phyloP scores from a whole-genome alignment of 2,329 filamentous ascomycete genomes.

The Podosphaera xanthii region DNA sequence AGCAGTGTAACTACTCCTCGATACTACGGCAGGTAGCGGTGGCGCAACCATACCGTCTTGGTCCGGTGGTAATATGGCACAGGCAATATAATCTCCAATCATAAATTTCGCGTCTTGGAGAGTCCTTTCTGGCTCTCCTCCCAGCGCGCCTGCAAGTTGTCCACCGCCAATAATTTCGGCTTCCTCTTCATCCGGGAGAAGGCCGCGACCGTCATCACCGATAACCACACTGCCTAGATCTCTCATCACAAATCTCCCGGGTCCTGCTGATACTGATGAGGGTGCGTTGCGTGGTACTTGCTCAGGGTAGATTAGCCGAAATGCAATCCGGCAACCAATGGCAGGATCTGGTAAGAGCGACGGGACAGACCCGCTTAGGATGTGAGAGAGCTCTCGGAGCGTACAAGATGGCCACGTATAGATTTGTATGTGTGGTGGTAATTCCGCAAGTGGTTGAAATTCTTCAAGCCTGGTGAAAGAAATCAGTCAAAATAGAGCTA shows the following conservation, averaged over 20 bases:
- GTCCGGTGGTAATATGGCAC: conserved; percentile 55
- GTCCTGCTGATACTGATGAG: conserved; percentile 16
- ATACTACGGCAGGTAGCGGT: conserved; percentile 24
- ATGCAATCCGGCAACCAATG: conserved; percentile 66
- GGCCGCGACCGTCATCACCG: conserved; percentile 29
- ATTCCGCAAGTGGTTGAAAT: conserved; percentile 30
- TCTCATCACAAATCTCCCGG: conserved; percentile 48
- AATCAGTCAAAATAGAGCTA: neutral
- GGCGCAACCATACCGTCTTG: conserved; percentile 53
- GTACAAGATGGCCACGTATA: conserved; percentile 75
- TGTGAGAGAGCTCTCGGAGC: conserved; percentile 56
- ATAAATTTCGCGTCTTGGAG: conserved; percentile 60
- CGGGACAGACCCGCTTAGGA: conserved; percentile 47
- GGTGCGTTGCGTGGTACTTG: conserved; percentile 30
- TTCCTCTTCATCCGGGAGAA: conserved; percentile 18
- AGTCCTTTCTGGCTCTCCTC: conserved; percentile 46
- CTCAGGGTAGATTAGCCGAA: conserved; percentile 70
- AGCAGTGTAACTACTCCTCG: conserved; percentile 18
- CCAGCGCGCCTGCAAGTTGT: conserved; percentile 19
- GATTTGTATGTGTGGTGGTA: conserved; percentile 49
- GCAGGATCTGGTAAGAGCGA: conserved; percentile 47
- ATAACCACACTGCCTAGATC: conserved; percentile 69
- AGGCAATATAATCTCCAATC: conserved; percentile 71
- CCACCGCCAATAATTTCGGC: conserved; percentile 14
- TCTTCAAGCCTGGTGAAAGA: conserved; percentile 38